Evolutionary conservation across 1,139 yeast genomes (phyloP), one percentile per base, ranked within the genome.

Genomic region (Suhomyces maxii): DNA sequence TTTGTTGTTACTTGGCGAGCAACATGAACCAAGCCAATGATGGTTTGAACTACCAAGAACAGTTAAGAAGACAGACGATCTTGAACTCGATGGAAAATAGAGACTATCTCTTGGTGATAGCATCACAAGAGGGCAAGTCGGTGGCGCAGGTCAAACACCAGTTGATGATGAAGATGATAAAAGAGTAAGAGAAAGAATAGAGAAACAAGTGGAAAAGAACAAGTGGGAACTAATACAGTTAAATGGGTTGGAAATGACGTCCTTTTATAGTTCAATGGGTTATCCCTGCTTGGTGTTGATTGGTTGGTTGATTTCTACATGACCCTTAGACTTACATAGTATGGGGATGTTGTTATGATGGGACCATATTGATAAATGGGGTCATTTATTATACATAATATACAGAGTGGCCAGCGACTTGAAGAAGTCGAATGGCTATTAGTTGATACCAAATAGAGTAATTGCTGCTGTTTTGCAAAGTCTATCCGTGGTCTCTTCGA

Each of bases 71-170:
- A 30, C 77, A 70, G 51, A 64, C 63, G 28, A 71, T 74, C 34
- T 52, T 72, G 52, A 72, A 73, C 50, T 70, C 77, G 26, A 52
- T 75, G 58, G 79, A 75, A 48, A 76, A 73, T 49, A 60, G 56
- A 46, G 81, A 76, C 54, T 76, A 72, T 53, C 57, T 76, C 42
- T 53, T 76, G 55, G 65, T 72, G 34, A 66, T 74, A 10, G 79
- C 80, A 2, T 63, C 69, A 38, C 78, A 73, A 53, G 76, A 73
- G 54, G 65, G 67, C 41, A 74, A 73, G 51, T 64, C 72, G 3
- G 77, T 73, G 31, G 73, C 68, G 49, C 77, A 75, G 53, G 77
- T 75, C 25, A 68, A 63, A 42, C 65, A 75, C 49, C 78, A 75
- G 54, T 58, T 76, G 46, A 63, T 55, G 58, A 50, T 53, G 48